These are phyloP conservation scores for Passiflora organensis DNA, from an alignment of 345 rosid genomes.

Conservation along the genomic window DNA sequence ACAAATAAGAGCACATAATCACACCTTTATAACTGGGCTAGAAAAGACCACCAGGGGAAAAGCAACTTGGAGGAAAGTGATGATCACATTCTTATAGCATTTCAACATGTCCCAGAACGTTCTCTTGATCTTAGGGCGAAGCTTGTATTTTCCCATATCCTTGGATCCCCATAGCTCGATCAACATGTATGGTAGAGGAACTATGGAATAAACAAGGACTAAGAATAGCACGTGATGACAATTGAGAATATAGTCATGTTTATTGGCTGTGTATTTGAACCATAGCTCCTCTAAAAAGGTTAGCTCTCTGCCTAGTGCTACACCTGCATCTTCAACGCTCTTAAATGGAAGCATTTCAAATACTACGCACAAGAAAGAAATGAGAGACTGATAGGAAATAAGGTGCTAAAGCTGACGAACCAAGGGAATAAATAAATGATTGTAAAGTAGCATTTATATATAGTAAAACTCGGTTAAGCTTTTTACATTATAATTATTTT, in stretches of 20 bases:
- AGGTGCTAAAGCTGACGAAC: no score
- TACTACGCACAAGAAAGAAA: no score
- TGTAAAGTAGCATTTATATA: no score
- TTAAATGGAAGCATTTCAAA: constrained; percentile 16
- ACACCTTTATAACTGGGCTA: constrained; percentile 21
- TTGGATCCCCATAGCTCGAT: constrained; percentile 9
- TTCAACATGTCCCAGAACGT: constrained; percentile 13
- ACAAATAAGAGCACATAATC: no score
- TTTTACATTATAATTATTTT: no score
- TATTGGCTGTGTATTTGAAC: constrained; percentile 19
- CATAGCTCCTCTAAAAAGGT: constrained; percentile 12
- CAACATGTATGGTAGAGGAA: constrained; percentile 18
- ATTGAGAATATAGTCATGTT: constrained; percentile 16
- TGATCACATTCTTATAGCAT: constrained; percentile 15
- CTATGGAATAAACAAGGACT: constrained; percentile 11
- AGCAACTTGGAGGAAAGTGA: constrained; percentile 10
- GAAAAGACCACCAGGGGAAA: constrained; percentile 17
- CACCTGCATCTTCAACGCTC: constrained; percentile 10
- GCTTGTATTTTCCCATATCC: constrained; percentile 10
- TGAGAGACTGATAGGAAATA: no score
- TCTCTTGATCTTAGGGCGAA: constrained; percentile 13
- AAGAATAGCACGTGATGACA: constrained; percentile 23
- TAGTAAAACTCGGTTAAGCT: no score
- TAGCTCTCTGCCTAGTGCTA: constrained; percentile 16
- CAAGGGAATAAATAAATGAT: no score